Evolutionary conservation across 768 basidiomycete species (phyloP).

Genomic region (Cubamyces lactineus): DNA sequence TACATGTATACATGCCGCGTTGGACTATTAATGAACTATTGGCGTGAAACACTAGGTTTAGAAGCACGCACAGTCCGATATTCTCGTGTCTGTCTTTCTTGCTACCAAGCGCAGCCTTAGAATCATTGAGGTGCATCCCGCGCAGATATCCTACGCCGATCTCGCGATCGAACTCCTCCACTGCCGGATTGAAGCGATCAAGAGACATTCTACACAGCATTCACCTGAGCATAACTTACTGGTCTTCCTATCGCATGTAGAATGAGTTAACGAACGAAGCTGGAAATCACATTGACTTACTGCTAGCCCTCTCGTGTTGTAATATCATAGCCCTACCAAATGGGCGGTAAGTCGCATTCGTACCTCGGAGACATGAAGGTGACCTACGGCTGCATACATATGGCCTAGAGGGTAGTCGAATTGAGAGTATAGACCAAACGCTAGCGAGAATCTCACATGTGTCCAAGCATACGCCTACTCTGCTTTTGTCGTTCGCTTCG

Average conservation of each 20-base stretch:
- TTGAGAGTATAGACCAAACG: not conserved
- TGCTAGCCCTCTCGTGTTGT: slow-evolving; percentile 72
- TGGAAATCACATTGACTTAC: slow-evolving; percentile 44
- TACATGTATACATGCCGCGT: not conserved
- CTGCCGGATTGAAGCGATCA: slow-evolving; percentile 35
- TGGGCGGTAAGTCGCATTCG: no score
- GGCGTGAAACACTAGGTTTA: not conserved
- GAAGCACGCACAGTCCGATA: slow-evolving; percentile 66
- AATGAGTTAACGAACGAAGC: not conserved
- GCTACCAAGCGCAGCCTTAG: slow-evolving; percentile 63
- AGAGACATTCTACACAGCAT: not conserved
- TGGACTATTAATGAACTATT: no score
- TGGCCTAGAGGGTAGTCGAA: slow-evolving; percentile 53
- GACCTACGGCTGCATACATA: slow-evolving; percentile 71
- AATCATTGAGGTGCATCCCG: slow-evolving; percentile 88
- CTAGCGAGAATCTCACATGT: slow-evolving; percentile 57
- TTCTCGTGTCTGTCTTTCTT: slow-evolving; percentile 84
- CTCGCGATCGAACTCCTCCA: slow-evolving; percentile 64
- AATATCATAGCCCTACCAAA: slow-evolving; percentile 74
- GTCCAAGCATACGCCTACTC: slow-evolving; percentile 85
- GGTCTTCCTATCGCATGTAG: slow-evolving; percentile 32
- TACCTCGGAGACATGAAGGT: no score
- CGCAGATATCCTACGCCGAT: slow-evolving; percentile 75
- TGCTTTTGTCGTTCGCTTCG: slow-evolving; percentile 67
- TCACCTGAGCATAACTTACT: slow-evolving; percentile 3